Conservation (phyloP, 805 yeast species). For the Teunomyces barrocoloradensis region DNA sequence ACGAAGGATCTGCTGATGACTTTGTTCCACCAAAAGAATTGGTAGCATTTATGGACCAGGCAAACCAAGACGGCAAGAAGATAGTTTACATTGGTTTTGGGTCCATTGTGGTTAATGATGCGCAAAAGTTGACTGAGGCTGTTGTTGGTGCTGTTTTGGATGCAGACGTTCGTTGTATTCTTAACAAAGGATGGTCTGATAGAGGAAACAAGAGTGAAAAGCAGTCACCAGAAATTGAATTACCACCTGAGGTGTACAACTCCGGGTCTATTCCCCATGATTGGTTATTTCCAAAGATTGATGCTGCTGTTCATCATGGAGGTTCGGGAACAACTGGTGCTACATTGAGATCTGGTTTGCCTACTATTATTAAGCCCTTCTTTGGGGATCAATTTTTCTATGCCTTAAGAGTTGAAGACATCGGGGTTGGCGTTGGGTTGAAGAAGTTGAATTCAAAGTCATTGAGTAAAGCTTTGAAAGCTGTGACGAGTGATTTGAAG, state of each 20-base stretch:
- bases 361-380: conserved; percentile 89
- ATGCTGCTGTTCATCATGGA: conserved; percentile 96
- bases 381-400: conserved; percentile 96
- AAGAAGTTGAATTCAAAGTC: conserved; percentile 63
- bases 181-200: conserved; percentile 95
- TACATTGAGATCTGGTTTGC: conserved; percentile 77
- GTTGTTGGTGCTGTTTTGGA: conserved; percentile 73
- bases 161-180: conserved; percentile 81
- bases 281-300: conserved; percentile 86
- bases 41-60: conserved; percentile 56
- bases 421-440: conserved; percentile 78
- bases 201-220: conserved; percentile 44
- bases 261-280: conserved; percentile 84
- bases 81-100: conserved; percentile 94
- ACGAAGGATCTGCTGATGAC: conserved; percentile 51
- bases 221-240: conserved; percentile 34
- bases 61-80: conserved; percentile 59
- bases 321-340: conserved; percentile 98
- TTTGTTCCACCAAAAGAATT: conserved; percentile 64
- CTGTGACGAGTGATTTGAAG: conserved; percentile 63
- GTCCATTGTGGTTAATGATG: conserved; percentile 85
- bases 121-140: conserved; percentile 72
- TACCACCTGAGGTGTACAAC: conserved; percentile 68
- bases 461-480: conserved; percentile 65
- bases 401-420: conserved; percentile 81